A percentile compares a stretch with the other conserved stretches of the same genome.
These are phyloP conservation scores for Carex kokanica DNA, from an alignment of 176 grass and related monocot genomes.

Conservation along the genomic window DNA sequence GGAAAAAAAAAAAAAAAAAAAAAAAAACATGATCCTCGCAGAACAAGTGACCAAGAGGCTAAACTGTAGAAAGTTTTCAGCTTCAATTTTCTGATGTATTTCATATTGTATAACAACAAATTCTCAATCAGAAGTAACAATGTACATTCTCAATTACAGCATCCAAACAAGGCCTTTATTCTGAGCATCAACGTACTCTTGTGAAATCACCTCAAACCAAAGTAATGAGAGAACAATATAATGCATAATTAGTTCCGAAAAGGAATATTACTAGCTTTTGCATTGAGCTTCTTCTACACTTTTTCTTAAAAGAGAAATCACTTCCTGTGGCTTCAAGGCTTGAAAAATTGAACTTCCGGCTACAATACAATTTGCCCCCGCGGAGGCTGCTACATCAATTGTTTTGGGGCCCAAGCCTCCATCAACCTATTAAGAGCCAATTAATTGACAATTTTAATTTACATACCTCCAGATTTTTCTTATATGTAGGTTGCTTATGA, in stretches of 20 bases:
- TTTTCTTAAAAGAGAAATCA: slow-evolving; percentile 71
- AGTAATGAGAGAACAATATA: background rate
- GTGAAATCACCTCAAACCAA: slow-evolving; percentile 6
- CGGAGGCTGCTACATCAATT: slow-evolving; percentile 57
- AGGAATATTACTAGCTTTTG: slow-evolving; percentile 34
- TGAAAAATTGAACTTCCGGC: slow-evolving; percentile 93
- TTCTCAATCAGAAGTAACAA: background rate
- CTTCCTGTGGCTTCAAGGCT: slow-evolving; percentile 49
- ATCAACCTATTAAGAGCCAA: slow-evolving; percentile 49
- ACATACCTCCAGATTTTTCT: background rate
- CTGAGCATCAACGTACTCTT: background rate
- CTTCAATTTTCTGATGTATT: background rate
- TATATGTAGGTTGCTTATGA: background rate
- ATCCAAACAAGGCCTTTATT: background rate
- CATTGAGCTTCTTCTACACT: slow-evolving; percentile 54
- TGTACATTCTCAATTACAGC: background rate
- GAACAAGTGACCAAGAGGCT: too few species aligned
- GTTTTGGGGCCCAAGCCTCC: slow-evolving; percentile 91
- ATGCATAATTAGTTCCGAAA: background rate
- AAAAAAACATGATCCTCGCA: background rate
- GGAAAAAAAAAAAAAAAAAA: background rate
- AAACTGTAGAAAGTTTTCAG: too few species aligned
- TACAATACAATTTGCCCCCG: slow-evolving; percentile 95
- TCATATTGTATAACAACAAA: background rate
- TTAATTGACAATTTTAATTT: background rate